Evolutionary conservation across 1,284 basidiomycete species (phyloP).

Genomic region (Lentinula novae-zelandiae): DNA sequence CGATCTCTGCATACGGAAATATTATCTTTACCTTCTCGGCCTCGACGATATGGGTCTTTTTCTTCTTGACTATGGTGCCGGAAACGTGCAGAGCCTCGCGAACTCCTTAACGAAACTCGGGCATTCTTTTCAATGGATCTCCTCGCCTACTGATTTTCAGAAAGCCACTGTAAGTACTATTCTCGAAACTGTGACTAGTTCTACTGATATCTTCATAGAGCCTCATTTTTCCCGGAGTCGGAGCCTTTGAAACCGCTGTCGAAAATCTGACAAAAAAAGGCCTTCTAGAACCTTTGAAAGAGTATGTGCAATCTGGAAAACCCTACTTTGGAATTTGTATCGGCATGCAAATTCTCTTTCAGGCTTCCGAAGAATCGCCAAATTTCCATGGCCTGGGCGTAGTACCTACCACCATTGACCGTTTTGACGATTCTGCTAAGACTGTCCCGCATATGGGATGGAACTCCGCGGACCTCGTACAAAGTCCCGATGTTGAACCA

Average conservation of each 20-base stretch:
- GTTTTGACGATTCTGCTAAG: constrained; percentile 72
- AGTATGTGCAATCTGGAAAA: constrained; percentile 85
- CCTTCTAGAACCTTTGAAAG: constrained; percentile 76
- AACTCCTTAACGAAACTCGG: constrained; percentile 91
- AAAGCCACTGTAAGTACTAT: constrained; percentile 77
- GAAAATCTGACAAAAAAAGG: constrained; percentile 72
- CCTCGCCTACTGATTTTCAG: constrained; percentile 79
- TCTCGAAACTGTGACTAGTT: constrained; percentile 4
- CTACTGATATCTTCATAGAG: constrained; percentile 50
- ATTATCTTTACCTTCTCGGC: constrained; percentile 1
- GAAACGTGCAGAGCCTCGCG: constrained; percentile 91
- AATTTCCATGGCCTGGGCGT: constrained; percentile 61
- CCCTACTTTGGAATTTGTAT: constrained; percentile 99
- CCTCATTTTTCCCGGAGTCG: constrained; percentile 98
- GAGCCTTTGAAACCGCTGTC: constrained; percentile 89
- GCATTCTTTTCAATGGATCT: constrained; percentile 90
- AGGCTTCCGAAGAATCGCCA: constrained; percentile 76
- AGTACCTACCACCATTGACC: constrained; percentile 66
- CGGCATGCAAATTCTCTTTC: constrained; percentile 94
- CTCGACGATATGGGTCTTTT: constrained; percentile 61
- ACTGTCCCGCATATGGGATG: constrained; percentile 98
- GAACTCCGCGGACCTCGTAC: constrained; percentile 71
- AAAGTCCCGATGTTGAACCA: constrained; percentile 43
- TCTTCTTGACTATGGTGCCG: constrained; percentile 94
- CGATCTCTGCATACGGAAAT: not conserved